phyloP scores from a whole-genome alignment of 768 basidiomycete species.

The Russula emetica region DNA sequence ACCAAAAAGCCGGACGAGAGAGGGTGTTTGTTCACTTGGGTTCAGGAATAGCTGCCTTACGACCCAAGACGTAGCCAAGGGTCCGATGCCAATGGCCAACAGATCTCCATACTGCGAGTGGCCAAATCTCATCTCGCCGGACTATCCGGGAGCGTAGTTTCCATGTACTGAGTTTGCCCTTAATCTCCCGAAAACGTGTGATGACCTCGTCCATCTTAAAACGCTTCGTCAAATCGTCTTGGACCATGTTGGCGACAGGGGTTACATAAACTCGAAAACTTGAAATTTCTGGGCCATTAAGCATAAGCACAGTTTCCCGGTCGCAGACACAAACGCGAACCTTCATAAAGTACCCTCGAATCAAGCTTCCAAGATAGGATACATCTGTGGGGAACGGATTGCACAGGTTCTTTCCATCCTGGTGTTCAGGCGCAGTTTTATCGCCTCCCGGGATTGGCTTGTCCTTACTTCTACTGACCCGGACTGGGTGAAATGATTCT shows the following conservation, averaged over 20 bases:
- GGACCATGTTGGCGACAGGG: constrained; percentile 35
- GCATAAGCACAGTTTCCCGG: too few relatives aligned
- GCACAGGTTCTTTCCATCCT: neutral
- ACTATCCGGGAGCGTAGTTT: neutral
- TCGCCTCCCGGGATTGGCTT: constrained; percentile 29
- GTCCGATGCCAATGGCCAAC: neutral
- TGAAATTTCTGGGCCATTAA: too few relatives aligned
- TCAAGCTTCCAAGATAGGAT: too few relatives aligned
- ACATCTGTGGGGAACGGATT: too few relatives aligned
- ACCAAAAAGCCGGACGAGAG: too few relatives aligned
- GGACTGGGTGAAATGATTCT: constrained; percentile 14
- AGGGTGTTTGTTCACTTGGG: neutral
- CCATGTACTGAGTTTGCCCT: neutral
- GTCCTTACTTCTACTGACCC: neutral
- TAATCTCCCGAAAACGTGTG: neutral
- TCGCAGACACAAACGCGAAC: too few relatives aligned
- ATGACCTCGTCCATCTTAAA: constrained; percentile 37
- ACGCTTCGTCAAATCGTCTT: constrained; percentile 28
- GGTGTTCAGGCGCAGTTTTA: constrained; percentile 31
- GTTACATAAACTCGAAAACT: too few relatives aligned
- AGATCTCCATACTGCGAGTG: neutral
- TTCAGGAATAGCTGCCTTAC: constrained; percentile 1
- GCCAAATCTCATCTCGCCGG: neutral
- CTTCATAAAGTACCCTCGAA: too few relatives aligned
- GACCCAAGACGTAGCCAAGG: neutral